Conservation (phyloP, 306 rosid genomes). For the Argentina anserina region DNA sequence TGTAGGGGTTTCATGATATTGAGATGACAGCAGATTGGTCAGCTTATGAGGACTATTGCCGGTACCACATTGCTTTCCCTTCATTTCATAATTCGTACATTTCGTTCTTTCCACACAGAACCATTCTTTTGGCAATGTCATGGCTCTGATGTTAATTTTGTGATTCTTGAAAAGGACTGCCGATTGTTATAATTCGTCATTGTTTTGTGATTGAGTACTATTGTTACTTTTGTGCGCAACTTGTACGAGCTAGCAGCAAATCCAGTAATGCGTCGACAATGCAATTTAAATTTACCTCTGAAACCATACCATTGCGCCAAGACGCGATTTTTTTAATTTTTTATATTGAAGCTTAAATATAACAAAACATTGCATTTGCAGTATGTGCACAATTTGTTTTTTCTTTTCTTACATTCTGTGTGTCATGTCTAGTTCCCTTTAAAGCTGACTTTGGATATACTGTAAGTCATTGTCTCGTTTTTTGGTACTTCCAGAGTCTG, state of each 20-base stretch:
- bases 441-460: background rate
- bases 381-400: background rate
- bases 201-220: background rate
- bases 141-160: background rate
- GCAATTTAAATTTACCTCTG: background rate
- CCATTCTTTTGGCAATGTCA: too few relatives aligned
- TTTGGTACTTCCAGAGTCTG: background rate
- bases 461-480: too few relatives aligned
- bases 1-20: conserved; percentile 51
- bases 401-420: background rate
- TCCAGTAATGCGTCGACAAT: background rate
- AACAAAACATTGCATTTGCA: too few relatives aligned
- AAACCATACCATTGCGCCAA: background rate
- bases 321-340: too few relatives aligned
- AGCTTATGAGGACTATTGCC: conserved; percentile 67
- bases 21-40: conserved; percentile 68
- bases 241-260: background rate
- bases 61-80: conserved; percentile 33
- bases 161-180: background rate
- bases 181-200: background rate
- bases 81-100: too few relatives aligned
- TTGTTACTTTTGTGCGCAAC: background rate
- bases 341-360: too few relatives aligned
- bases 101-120: too few relatives aligned
- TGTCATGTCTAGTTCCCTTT: background rate